Base-by-base conservation (phyloP, 768 basidiomycete species). In the Cystofilobasidium bisporidii region DNA sequence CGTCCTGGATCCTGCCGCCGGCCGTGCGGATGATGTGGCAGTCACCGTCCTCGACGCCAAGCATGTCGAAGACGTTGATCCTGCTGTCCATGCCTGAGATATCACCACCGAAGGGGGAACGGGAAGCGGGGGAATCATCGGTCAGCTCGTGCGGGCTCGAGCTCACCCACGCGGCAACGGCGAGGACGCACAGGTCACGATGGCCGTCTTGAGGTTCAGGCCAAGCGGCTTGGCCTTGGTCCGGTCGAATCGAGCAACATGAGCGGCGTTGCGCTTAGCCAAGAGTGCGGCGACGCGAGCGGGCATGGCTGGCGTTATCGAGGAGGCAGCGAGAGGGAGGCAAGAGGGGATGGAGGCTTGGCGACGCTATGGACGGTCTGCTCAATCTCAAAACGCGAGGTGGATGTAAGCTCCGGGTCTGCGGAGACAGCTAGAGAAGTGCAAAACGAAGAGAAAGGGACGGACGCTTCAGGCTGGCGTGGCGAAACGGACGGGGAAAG, bases 251-350 rank as follows among this genome's bases (percentile, higher is more conserved):
- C 38, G 32, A 30, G 56, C 41, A 12, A 69, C 68, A 26, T 69
- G 67, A n/a, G 33, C 47, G 26, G 61, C 62, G 41, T 69, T 69
- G 20, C 67, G 22, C 80, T 88, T 67, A 79, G 84, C 74, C 83
- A 85, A 71, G 86, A 94, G 76, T 88, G 94, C 0, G 84, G 87
- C n/a, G 78, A 81, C 60, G 87, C 86, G 87, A 80, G 83, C 72
- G 80, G 81, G 11, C 77, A 72, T 72, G 30, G 68, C 6, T n/a
- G n/a, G n/a, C n/a, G n/a, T n/a, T n/a, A n/a, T 41, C 22, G 15
- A 43, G 45, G 61, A 15, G 60, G 83, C 82, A 45, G 82, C 84
- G 3, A 84, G 81, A 66, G 72, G 71, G 22, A 64, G 71, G 58
- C 70, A 36, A 5, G 36, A 36, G n/a, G n/a, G n/a, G n/a, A n/a